Evolutionary conservation across 805 yeast species (phyloP).

Genomic region (Ogataea pignaliae): DNA sequence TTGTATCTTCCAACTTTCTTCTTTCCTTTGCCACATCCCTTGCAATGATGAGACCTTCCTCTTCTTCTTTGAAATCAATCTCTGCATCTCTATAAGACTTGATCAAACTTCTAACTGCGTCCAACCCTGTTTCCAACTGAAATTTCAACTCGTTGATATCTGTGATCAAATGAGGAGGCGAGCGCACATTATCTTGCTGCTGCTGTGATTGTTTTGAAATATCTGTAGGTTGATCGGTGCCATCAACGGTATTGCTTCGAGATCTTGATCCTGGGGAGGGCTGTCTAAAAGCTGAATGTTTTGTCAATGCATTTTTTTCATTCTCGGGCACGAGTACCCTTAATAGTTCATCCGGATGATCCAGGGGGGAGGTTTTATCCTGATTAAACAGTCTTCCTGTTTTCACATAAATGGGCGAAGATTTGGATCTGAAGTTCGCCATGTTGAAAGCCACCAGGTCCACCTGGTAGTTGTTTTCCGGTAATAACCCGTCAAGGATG

Average conservation of each 20-base stretch:
- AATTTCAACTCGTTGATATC: conserved; percentile 41
- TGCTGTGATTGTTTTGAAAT: background rate
- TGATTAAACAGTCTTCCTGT: conserved; percentile 23
- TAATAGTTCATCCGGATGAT: conserved; percentile 36
- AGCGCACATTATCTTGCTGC: conserved; percentile 4
- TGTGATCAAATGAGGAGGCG: conserved; percentile 29
- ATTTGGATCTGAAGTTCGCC: conserved; percentile 36
- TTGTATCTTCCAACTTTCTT: conserved; percentile 37
- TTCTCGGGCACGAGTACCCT: conserved; percentile 30
- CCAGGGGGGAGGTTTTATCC: conserved; percentile 21
- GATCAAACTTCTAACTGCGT: conserved; percentile 34
- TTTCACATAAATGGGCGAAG: conserved; percentile 37
- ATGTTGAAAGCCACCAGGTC: conserved; percentile 40
- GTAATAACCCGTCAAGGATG: conserved; percentile 28
- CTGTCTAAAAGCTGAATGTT: conserved; percentile 26
- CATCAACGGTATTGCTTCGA: conserved; percentile 34
- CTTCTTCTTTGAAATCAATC: conserved; percentile 37
- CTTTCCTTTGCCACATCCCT: conserved; percentile 36
- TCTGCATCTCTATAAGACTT: conserved; percentile 30
- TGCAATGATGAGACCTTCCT: conserved; percentile 28
- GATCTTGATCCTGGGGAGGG: conserved; percentile 20
- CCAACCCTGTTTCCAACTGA: conserved; percentile 37
- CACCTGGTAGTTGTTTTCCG: conserved; percentile 36
- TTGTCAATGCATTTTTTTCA: conserved; percentile 28
- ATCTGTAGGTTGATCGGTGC: background rate